Conservation (phyloP, 23 red algal species). For the Rhodosorus marinus region DNA sequence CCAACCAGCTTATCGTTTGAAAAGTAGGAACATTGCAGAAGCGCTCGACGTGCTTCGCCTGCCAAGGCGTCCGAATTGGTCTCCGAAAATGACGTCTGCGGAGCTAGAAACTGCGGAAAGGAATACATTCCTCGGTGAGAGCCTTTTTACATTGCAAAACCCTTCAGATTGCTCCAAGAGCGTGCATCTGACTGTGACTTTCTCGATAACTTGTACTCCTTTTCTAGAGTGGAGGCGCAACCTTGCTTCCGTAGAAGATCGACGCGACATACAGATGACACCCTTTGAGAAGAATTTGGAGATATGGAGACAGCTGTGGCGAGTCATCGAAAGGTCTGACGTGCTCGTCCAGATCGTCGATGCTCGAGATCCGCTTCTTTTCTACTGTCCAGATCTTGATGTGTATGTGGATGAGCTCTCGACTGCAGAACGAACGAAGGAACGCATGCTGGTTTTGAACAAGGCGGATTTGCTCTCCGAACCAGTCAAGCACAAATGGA, state of each 20-base stretch:
- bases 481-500: constrained; percentile 28
- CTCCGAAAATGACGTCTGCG: constrained; percentile 8
- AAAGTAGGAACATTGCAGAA: constrained; percentile 4
- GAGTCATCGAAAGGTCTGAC: constrained; percentile 79
- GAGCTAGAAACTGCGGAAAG: constrained; percentile 28
- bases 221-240: constrained; percentile 63
- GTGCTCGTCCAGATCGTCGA: constrained; percentile 88
- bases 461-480: constrained; percentile 66
- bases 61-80: constrained; percentile 64
- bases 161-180: no score
- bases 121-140: no score
- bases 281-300: constrained; percentile 98
- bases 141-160: no score
- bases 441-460: constrained; percentile 56
- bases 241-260: constrained; percentile 45
- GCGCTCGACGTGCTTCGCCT: constrained; percentile 28
- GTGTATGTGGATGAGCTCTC: constrained; percentile 42
- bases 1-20: constrained; percentile 19
- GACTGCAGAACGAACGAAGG: constrained; percentile 7
- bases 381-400: constrained; percentile 54
- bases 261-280: constrained; percentile 38
- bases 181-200: no score
- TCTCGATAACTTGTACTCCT: no score
- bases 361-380: constrained; percentile 80
- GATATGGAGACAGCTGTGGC: constrained; percentile 96